Evolutionary conservation across 352 stramenopile species (phyloP).

Genomic region (Pythium periplocum): DNA sequence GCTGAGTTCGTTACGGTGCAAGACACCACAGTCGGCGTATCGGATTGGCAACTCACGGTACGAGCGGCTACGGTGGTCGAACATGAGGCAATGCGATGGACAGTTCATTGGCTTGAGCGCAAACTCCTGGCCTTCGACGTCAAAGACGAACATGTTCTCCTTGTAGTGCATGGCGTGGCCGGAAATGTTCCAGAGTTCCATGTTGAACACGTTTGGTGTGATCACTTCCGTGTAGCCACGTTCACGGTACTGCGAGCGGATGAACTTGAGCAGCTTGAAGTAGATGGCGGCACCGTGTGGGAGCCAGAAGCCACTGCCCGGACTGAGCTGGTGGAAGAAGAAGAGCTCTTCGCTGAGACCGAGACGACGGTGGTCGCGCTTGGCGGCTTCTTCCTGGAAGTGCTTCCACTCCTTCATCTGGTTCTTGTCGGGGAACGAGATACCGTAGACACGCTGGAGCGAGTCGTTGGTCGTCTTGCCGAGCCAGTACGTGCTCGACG

Average conservation of each 20-base stretch:
- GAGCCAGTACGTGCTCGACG: slow-evolving; percentile 96
- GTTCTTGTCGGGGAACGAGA: slow-evolving; percentile 98
- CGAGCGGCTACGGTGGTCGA: slow-evolving; percentile 89
- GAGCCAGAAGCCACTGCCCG: slow-evolving; percentile 95
- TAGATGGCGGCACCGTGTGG: slow-evolving; percentile 95
- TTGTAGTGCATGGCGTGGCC: slow-evolving; percentile 98
- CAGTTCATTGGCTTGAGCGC: slow-evolving; percentile 99
- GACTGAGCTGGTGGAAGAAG: slow-evolving; percentile 91
- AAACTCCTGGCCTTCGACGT: slow-evolving; percentile 93
- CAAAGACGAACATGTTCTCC: slow-evolving; percentile 98
- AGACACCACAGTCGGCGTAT: slow-evolving; percentile 97
- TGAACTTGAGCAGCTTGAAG: slow-evolving; percentile 97
- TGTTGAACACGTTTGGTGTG: slow-evolving; percentile 98
- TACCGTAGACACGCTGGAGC: slow-evolving; percentile 96
- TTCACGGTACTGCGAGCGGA: slow-evolving; percentile 80
- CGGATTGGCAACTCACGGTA: slow-evolving; percentile 97
- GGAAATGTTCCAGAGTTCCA: slow-evolving; percentile 96
- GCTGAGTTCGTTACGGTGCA: slow-evolving; percentile 96
- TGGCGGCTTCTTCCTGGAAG: slow-evolving; percentile 94
- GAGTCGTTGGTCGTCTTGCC: slow-evolving; percentile 96
- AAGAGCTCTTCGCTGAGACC: slow-evolving; percentile 94
- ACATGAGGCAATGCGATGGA: slow-evolving; percentile 98
- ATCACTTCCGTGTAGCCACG: slow-evolving; percentile 91
- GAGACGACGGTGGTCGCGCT: slow-evolving; percentile 95
- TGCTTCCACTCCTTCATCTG: slow-evolving; percentile 97